Evolutionary conservation across 2,329 filamentous ascomycete genomes (phyloP), one percentile per base, ranked within the genome.

Genomic region (Pyrenochaeta sp.): DNA sequence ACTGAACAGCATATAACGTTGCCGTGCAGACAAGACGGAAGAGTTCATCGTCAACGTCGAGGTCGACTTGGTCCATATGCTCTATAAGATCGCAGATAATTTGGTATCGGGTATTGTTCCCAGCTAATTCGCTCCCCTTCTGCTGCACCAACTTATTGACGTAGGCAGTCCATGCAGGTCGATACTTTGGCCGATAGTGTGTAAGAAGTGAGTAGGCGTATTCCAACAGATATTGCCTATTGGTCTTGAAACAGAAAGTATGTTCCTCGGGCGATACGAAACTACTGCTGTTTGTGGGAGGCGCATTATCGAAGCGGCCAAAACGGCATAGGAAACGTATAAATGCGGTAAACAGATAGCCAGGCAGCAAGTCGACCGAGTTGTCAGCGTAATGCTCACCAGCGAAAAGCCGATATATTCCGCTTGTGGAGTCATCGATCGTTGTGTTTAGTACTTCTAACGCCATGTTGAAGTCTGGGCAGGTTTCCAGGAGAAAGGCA

Each of bases 401-500:
- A 17, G 61, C 52, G 17, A 73, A 40, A 4, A 75, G 63, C 36
- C 39, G 56, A 7, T 51, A 45, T 36, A 74, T 50, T 3, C 61
- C 67, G 18, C 63, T 63, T 18, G 60, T 45, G 36, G 64, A 68
- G 7, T 56, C 51, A 14, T 48, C 31, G 45, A 56, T 56, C 23
- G 58, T 51, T 18, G 52, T 53, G 14, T 64, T 55, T 14, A 74
- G 35, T 9, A 74, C 17, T 21, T 57, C 46, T 29, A 70, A 41
- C 7, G 44, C 58, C 11, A 61, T 58, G 2, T 56, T 49, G 40
- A 71, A 66, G 14, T 67, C 62, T 2, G 60, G 62, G 20, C 64
- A 52, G 1, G 60, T 66, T 77, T 77, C 73, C 1, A 92, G 60
- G 1, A 92, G 75, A 15, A 85, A 81, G 2, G 76, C 75, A 7